A percentile compares a stretch with the other conserved stretches of the same genome.
Evolutionary conservation across 208 protist species (phyloP).

Genomic region (Leishmania tropica): DNA sequence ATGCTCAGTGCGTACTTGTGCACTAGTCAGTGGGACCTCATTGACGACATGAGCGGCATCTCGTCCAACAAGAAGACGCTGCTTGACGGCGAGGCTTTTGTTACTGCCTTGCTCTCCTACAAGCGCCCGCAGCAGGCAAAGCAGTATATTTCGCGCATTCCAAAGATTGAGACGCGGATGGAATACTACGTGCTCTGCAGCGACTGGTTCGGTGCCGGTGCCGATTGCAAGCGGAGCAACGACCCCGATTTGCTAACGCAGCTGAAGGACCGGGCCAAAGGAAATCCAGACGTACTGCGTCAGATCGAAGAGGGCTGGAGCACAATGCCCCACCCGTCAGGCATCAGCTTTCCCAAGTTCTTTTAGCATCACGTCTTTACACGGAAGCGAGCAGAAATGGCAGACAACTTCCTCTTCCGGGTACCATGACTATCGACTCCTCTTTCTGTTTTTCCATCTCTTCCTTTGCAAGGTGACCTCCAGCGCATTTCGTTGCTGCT

Average conservation of each 20-base stretch:
- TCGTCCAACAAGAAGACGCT: constrained; percentile 42
- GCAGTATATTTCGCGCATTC: constrained; percentile 68
- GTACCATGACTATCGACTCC: not conserved
- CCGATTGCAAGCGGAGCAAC: constrained; percentile 64
- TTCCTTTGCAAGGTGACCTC: not conserved
- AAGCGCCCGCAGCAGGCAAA: constrained; percentile 67
- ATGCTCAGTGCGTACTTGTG: constrained; percentile 65
- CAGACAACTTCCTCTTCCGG: not conserved
- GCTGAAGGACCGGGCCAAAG: constrained; percentile 70
- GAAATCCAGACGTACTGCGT: constrained; percentile 49
- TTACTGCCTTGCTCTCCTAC: constrained; percentile 56
- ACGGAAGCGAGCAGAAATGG: not conserved
- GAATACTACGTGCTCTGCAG: constrained; percentile 84
- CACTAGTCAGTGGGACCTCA: constrained; percentile 69
- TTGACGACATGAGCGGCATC: constrained; percentile 63
- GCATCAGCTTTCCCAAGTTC: constrained; percentile 47
- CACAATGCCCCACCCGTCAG: constrained; percentile 39
- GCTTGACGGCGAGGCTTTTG: constrained; percentile 55
- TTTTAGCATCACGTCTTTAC: constrained; percentile 22
- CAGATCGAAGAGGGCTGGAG: constrained; percentile 82
- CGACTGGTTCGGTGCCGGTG: constrained; percentile 66
- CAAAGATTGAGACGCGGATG: constrained; percentile 70
- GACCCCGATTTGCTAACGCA: constrained; percentile 65
- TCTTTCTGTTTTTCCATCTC: constrained; percentile 14
- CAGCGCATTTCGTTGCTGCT: not conserved